Base-by-base conservation (phyloP, 495 filamentous ascomycete genomes). In the Neurospora sp. region DNA sequence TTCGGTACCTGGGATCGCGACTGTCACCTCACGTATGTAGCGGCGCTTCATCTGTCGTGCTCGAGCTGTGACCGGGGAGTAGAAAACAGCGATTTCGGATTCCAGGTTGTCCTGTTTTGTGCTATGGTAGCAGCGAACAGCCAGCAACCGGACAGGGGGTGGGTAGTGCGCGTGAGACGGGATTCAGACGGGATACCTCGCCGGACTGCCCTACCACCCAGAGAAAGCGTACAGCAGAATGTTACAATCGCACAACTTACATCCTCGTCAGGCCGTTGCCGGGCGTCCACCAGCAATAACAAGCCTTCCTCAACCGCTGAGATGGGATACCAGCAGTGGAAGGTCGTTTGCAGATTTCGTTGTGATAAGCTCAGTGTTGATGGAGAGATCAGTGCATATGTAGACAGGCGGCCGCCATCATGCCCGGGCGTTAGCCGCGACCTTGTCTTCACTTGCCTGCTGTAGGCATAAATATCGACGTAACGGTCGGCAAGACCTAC, bases 1-100 rank as follows among this genome's bases (percentile, higher is more conserved):
- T 72, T 45, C 41, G 71, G 71, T 70, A 70, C 71, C 71, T 70
- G 71, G 71, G 42, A 70, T 70, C 47, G 65, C 68, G 16, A 73
- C 71, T 69, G 53, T 65, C 53, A 65, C 27, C 53, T 65, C 53
- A 65, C 1, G 68, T 31, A 3, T 31, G 31, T 35, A 73, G 71
- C 39, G 45, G 65, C 71, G 68, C 65, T 38, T 45, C 71, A 72
- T 39, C 61, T 45, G 59, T 69, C 39, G 40, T 70, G 68, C 69
- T 37, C 18, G 31, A 44, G 31, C 35, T 12, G 72, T 47, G 68
- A 27, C 41, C 72, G 22, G 68, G 47, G 73, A 61, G 59, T 35
- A 40, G 38, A 14, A 68, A 38, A 53, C 61, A 72, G 73, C 27
- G 27, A 65, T 35, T 65, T 65, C 27, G 12, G 53, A 65, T 65